Evolutionary conservation across 768 basidiomycete species (phyloP).

Genomic region (Podaxis sp.): DNA sequence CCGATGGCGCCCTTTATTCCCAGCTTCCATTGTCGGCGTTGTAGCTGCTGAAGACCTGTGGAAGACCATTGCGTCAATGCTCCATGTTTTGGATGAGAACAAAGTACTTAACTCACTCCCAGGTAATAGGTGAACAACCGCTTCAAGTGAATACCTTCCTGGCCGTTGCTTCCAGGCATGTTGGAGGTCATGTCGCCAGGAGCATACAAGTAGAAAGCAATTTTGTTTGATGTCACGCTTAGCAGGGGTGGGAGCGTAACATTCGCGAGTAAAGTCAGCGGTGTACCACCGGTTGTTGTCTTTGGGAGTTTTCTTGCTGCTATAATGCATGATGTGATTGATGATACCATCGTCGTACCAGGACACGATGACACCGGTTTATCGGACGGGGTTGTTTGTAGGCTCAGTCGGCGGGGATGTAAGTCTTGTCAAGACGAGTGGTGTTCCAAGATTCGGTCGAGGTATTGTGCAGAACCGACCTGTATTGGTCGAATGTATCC

Average conservation of each 20-base stretch:
- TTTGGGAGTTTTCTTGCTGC: neutral
- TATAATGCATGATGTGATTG: neutral
- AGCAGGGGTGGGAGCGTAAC: neutral
- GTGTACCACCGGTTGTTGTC: neutral
- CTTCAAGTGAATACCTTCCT: neutral
- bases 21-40: too few species aligned
- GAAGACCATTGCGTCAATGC: too few species aligned
- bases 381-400: neutral
- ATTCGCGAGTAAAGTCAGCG: neutral
- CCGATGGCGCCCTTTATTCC: too few species aligned
- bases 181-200: too few species aligned
- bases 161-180: neutral
- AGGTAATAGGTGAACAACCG: neutral
- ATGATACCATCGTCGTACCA: neutral
- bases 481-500: too few species aligned
- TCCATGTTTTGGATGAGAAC: too few species aligned
- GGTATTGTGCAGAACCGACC: neutral
- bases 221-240: neutral
- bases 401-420: neutral
- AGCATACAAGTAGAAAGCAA: too few species aligned
- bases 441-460: neutral
- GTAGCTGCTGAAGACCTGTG: too few species aligned
- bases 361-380: neutral
- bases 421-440: neutral
- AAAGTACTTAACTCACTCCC: neutral